phyloP scores from a whole-genome alignment of 2,329 filamentous ascomycete genomes.

The Hawksworthiomyces lignivorus region DNA sequence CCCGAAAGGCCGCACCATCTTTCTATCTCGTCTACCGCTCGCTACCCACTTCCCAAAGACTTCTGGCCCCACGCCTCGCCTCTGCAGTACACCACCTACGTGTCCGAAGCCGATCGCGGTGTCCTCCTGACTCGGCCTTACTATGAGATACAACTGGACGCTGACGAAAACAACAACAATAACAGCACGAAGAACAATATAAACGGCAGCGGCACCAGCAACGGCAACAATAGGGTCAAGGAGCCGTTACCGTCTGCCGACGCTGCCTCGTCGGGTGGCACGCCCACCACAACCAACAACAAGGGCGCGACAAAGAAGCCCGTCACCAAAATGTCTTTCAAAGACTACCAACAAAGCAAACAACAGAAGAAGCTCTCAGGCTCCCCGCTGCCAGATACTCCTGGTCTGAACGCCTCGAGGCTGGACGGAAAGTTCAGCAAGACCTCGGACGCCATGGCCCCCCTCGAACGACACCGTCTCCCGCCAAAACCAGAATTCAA shows the following conservation, averaged over 20 bases:
- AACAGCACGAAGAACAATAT: background rate
- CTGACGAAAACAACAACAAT: constrained; percentile 17
- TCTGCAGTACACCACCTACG: constrained; percentile 50
- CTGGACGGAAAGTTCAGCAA: constrained; percentile 10
- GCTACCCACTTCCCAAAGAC: constrained; percentile 36
- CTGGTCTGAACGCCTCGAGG: constrained; percentile 12
- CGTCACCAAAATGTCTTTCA: constrained; percentile 43
- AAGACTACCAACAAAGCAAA: constrained; percentile 49
- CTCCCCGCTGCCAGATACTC: constrained; percentile 26
- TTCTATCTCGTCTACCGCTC: constrained; percentile 39
- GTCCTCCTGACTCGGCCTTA: constrained; percentile 48
- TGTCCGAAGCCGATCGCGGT: constrained; percentile 51
- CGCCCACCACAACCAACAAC: constrained; percentile 19
- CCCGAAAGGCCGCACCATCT: constrained; percentile 36
- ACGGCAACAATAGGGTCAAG: background rate
- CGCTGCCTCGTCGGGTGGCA: constrained; percentile 21
- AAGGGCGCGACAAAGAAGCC: constrained; percentile 24
- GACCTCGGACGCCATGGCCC: constrained; percentile 15
- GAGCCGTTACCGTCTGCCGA: constrained; percentile 23
- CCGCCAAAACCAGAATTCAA: constrained; percentile 16
- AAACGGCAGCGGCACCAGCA: constrained; percentile 16
- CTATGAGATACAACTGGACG: constrained; percentile 50
- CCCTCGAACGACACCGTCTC: constrained; percentile 6
- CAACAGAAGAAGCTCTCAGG: constrained; percentile 37
- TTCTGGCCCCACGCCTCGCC: constrained; percentile 36